Conservation (phyloP, 176 grass and related monocot species). For the Ananas comosus region DNA sequence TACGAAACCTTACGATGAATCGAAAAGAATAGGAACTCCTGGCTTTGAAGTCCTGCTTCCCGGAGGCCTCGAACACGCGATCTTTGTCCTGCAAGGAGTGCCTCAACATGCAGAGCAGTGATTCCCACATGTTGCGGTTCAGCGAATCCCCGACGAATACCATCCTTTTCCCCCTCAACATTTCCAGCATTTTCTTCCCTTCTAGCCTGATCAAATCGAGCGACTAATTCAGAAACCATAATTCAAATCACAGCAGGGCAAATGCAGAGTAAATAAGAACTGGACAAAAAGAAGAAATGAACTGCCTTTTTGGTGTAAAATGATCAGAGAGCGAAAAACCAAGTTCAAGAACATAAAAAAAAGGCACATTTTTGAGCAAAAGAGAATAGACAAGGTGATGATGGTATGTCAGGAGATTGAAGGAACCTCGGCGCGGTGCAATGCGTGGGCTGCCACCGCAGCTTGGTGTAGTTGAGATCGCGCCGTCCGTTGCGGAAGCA, state of each 20-base stretch:
- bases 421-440: conserved; percentile 8
- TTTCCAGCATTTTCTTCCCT: conserved; percentile 47
- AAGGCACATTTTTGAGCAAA: neutral
- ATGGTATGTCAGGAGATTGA: neutral
- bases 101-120: conserved; percentile 66
- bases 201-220: neutral
- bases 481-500: conserved; percentile 13
- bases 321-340: neutral
- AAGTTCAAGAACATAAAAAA: neutral
- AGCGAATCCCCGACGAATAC: conserved; percentile 92
- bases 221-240: neutral
- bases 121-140: conserved; percentile 99
- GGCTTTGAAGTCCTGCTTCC: conserved; percentile 48
- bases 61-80: conserved; percentile 74
- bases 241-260: too few species aligned
- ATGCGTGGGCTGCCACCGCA: conserved; percentile 7
- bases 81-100: conserved; percentile 50
- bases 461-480: conserved; percentile 15
- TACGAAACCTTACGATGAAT: conserved; percentile 34
- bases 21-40: conserved; percentile 69
- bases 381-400: too few species aligned
- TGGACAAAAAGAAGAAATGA: too few species aligned
- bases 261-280: too few species aligned
- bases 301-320: neutral
- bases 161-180: conserved; percentile 66